Evolutionary conservation across 768 basidiomycete species (phyloP).

Genomic region (Termitomyces eurrhizus): DNA sequence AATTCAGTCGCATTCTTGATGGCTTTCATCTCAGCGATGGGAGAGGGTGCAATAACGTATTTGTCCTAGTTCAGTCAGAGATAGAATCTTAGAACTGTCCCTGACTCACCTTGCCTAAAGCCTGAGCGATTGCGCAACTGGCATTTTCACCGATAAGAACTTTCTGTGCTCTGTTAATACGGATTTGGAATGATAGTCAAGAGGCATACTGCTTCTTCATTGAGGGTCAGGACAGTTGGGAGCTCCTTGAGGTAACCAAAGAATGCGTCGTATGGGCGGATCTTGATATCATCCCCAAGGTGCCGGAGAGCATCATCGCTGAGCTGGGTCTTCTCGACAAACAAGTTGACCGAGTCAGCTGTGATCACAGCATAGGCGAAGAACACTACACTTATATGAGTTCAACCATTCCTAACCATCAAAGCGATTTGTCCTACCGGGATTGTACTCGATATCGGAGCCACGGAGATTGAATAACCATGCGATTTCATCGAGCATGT

Average conservation of each 20-base stretch:
- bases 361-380: constrained; percentile 88
- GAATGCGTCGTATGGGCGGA: constrained; percentile 68
- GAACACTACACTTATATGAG: constrained; percentile 54
- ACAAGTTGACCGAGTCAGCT: constrained; percentile 54
- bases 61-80: constrained; percentile 41
- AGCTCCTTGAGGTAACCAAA: constrained; percentile 59
- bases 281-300: constrained; percentile 57
- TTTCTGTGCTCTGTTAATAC: constrained; percentile 37
- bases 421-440: constrained; percentile 17
- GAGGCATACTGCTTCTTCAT: constrained; percentile 28
- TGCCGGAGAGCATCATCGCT: constrained; percentile 37
- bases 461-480: constrained; percentile 95
- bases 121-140: constrained; percentile 77
- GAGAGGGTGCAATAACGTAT: constrained; percentile 60
- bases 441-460: constrained; percentile 86
- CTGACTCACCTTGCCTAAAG: constrained; percentile 59
- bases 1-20: constrained; percentile 81
- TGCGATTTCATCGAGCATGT: constrained; percentile 91
- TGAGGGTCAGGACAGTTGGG: constrained; percentile 27
- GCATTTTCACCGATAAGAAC: constrained; percentile 75
- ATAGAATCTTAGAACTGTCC: neutral
- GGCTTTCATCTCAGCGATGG: constrained; percentile 74
- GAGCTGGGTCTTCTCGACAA: constrained; percentile 57
- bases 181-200: neutral
- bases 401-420: neutral